Percentiles rank a stretch among this genome's conserved stretches.
Evolutionary conservation across 2,329 filamentous ascomycete species (phyloP).

Genomic region (Colletotrichum sp.): DNA sequence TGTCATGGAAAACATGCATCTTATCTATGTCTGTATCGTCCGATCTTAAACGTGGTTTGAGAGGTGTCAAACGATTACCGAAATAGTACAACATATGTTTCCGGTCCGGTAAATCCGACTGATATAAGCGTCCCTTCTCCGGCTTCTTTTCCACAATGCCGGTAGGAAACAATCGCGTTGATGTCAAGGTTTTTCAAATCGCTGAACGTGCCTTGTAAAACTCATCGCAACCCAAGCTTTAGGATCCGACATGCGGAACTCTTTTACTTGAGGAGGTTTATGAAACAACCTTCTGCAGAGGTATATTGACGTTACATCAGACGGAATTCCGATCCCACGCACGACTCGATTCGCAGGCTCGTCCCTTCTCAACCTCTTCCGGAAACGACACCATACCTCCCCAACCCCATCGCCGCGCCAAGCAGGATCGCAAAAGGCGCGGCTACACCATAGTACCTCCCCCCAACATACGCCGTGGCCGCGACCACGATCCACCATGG

Average conservation of each 20-base stretch:
- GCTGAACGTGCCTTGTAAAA: neutral
- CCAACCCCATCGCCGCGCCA: slow-evolving; percentile 38
- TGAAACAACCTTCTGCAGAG: neutral
- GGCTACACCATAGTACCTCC: slow-evolving; percentile 34
- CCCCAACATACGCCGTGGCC: slow-evolving; percentile 39
- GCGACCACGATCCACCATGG: slow-evolving; percentile 65
- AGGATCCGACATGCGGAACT: neutral
- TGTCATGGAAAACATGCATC: neutral
- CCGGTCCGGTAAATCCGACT: neutral
- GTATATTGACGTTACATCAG: neutral
- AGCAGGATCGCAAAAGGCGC: slow-evolving; percentile 37
- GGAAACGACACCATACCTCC: slow-evolving; percentile 33
- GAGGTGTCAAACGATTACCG: neutral
- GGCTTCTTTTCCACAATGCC: neutral
- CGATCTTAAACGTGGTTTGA: neutral
- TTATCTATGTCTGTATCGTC: neutral
- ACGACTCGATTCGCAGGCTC: neutral
- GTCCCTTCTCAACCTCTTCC: neutral
- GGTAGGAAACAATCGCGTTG: neutral
- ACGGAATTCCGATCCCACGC: neutral
- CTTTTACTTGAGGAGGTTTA: neutral
- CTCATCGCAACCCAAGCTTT: neutral
- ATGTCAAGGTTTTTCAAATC: neutral
- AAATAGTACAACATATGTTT: neutral
- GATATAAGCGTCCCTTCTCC: neutral